These are phyloP conservation scores for Teunomyces atbi DNA, from an alignment of 805 yeast genomes.

Conservation along the genomic window DNA sequence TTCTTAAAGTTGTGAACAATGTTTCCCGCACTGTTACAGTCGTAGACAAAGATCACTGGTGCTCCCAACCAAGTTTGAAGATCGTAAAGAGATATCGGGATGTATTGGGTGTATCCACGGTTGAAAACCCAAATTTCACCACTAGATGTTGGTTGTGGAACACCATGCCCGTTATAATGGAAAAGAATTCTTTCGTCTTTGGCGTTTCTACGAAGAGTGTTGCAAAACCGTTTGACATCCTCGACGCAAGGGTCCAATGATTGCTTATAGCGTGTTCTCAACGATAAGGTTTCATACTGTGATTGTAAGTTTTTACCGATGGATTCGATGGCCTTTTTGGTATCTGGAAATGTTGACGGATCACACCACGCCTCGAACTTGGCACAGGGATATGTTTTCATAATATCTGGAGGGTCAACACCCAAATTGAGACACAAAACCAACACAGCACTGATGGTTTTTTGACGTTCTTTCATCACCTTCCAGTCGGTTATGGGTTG, in stretches of 20 bases:
- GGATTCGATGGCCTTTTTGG: constrained; percentile 86
- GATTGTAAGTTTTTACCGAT: constrained; percentile 85
- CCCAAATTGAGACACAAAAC: constrained; percentile 89
- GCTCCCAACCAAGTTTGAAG: constrained; percentile 97
- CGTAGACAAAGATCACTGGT: constrained; percentile 92
- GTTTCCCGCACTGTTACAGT: constrained; percentile 92
- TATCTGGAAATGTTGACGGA: constrained; percentile 76
- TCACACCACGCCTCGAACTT: constrained; percentile 91
- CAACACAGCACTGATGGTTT: constrained; percentile 90
- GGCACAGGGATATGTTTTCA: constrained; percentile 92
- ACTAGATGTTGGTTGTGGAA: constrained; percentile 92
- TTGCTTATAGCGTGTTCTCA: constrained; percentile 87
- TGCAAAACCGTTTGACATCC: constrained; percentile 88
- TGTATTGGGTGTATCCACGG: constrained; percentile 94
- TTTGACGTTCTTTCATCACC: constrained; percentile 81
- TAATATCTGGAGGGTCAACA: constrained; percentile 95
- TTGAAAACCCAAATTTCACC: constrained; percentile 99
- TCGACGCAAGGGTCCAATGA: constrained; percentile 93
- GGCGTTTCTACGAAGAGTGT: constrained; percentile 82
- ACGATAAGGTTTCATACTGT: constrained; percentile 85
- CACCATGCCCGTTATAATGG: constrained; percentile 98
- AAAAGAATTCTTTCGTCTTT: constrained; percentile 90
- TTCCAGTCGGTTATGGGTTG: constrained; percentile 90
- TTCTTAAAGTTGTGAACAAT: constrained; percentile 85
- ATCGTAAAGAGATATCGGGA: constrained; percentile 93